These are phyloP conservation scores for Hypomyces rosellus DNA, from an alignment of 2,329 filamentous ascomycete species.

Conservation along the genomic window DNA sequence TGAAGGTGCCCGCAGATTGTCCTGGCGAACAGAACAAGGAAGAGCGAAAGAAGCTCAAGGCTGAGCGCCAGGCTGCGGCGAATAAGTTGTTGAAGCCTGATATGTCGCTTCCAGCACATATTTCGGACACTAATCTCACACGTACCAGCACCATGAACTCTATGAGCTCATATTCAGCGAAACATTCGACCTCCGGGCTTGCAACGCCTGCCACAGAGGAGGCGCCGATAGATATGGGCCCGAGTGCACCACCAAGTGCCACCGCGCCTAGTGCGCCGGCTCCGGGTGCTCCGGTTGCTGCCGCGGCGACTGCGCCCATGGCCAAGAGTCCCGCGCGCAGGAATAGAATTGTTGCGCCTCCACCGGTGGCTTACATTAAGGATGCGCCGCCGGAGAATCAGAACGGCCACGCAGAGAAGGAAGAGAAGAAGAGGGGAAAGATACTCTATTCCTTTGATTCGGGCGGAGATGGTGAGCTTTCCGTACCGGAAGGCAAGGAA, in stretches of 20 bases:
- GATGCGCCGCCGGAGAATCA: slow-evolving; percentile 50
- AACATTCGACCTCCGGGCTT: slow-evolving; percentile 55
- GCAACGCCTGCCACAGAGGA: slow-evolving; percentile 47
- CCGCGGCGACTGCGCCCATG: slow-evolving; percentile 19
- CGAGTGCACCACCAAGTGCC: slow-evolving; percentile 12
- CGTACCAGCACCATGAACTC: slow-evolving; percentile 87
- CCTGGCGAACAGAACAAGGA: slow-evolving; percentile 92
- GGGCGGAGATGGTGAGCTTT: slow-evolving; percentile 73
- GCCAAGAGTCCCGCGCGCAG: slow-evolving; percentile 35
- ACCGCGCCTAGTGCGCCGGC: slow-evolving; percentile 21
- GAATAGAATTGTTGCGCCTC: slow-evolving; percentile 78
- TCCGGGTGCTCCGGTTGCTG: slow-evolving; percentile 20
- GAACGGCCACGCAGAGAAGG: slow-evolving; percentile 33
- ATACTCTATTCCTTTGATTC: slow-evolving; percentile 89
- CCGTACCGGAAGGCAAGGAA: slow-evolving; percentile 71
- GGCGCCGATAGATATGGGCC: slow-evolving; percentile 19
- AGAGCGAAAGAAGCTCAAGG: slow-evolving; percentile 89
- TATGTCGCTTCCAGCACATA: slow-evolving; percentile 34
- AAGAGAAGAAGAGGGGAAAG: slow-evolving; percentile 63
- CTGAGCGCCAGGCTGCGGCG: slow-evolving; percentile 73
- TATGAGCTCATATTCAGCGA: slow-evolving; percentile 74
- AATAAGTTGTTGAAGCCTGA: slow-evolving; percentile 51
- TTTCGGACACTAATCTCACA: slow-evolving; percentile 59
- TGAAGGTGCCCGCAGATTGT: slow-evolving; percentile 96
- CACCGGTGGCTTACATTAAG: slow-evolving; percentile 73